Evolutionary conservation across 1,284 basidiomycete species (phyloP).

Genomic region (Sanghuangporus sanghuang): DNA sequence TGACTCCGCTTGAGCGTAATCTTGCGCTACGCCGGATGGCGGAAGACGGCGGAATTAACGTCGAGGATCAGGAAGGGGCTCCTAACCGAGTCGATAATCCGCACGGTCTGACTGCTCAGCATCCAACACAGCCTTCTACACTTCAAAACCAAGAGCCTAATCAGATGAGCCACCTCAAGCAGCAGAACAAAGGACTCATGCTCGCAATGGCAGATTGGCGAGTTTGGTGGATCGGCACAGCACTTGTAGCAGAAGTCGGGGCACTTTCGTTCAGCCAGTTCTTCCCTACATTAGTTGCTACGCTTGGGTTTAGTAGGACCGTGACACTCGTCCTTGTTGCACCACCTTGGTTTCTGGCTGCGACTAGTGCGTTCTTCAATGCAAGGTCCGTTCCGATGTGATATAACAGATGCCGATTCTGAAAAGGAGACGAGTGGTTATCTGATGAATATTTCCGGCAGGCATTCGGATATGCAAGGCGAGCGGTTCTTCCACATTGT

Average conservation of each 20-base stretch:
- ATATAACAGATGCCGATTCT: too few species aligned
- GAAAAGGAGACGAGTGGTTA: neutral
- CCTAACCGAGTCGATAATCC: neutral
- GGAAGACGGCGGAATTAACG: conserved; percentile 35
- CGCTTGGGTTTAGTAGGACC: conserved; percentile 23
- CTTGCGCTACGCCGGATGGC: conserved; percentile 38
- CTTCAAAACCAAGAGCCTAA: neutral
- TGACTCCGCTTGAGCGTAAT: conserved; percentile 29
- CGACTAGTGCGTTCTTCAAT: conserved; percentile 13
- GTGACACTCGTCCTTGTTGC: conserved; percentile 23
- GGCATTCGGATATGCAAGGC: conserved; percentile 30
- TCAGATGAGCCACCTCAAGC: neutral
- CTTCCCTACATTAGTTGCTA: conserved; percentile 28
- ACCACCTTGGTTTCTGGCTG: conserved; percentile 20
- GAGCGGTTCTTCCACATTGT: conserved; percentile 37
- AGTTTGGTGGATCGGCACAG: conserved; percentile 29
- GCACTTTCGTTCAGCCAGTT: conserved; percentile 27
- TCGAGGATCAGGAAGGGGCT: conserved; percentile 21
- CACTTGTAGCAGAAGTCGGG: conserved; percentile 21
- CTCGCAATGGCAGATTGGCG: conserved; percentile 37
- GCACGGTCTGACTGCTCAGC: neutral
- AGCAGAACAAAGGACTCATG: conserved; percentile 24
- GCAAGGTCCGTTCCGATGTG: neutral
- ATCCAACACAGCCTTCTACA: neutral
- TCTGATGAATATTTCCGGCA: conserved; percentile 3